These are phyloP conservation scores for Shiraia sp. DNA, from an alignment of 2,329 filamentous ascomycete species.

Conservation along the genomic window DNA sequence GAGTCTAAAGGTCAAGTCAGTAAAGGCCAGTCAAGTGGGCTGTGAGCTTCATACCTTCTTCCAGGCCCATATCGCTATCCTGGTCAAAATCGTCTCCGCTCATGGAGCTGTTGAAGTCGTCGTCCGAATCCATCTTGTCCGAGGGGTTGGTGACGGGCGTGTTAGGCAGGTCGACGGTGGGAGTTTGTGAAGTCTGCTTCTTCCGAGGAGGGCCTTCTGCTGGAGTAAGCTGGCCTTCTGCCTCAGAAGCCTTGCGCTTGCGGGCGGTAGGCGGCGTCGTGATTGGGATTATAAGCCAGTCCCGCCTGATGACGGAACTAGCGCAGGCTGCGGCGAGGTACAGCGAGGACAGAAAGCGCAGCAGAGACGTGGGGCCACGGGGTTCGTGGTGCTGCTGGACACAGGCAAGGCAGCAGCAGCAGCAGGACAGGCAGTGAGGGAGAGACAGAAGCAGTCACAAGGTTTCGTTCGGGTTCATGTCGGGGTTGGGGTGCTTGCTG, in stretches of 20 bases:
- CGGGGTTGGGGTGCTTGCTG: constrained; percentile 7
- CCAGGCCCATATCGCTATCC: constrained; percentile 68
- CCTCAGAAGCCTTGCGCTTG: constrained; percentile 47
- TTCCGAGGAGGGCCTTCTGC: constrained; percentile 38
- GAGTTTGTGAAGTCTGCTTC: constrained; percentile 24
- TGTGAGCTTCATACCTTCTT: constrained; percentile 41
- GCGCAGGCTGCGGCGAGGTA: constrained; percentile 40
- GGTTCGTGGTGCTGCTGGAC: constrained; percentile 11
- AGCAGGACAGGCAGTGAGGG: constrained; percentile 4
- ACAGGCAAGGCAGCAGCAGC: constrained; percentile 13
- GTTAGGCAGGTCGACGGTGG: constrained; percentile 28
- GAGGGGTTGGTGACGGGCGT: constrained; percentile 42
- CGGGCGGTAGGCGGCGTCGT: constrained; percentile 43
- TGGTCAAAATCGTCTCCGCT: constrained; percentile 78
- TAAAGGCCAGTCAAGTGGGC: constrained; percentile 4
- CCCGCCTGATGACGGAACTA: constrained; percentile 48
- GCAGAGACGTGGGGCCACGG: constrained; percentile 5
- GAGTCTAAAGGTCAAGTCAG: constrained; percentile 46
- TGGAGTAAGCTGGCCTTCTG: constrained; percentile 29
- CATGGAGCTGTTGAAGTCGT: constrained; percentile 85
- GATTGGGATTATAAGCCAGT: constrained; percentile 36
- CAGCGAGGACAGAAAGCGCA: too few relatives aligned
- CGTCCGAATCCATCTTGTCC: constrained; percentile 86
- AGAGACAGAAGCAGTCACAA: constrained; percentile 31
- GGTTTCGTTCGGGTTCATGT: too few relatives aligned